These are phyloP conservation scores for Dendrobium nobile DNA, from an alignment of 106 monocot genomes.

Conservation along the genomic window DNA sequence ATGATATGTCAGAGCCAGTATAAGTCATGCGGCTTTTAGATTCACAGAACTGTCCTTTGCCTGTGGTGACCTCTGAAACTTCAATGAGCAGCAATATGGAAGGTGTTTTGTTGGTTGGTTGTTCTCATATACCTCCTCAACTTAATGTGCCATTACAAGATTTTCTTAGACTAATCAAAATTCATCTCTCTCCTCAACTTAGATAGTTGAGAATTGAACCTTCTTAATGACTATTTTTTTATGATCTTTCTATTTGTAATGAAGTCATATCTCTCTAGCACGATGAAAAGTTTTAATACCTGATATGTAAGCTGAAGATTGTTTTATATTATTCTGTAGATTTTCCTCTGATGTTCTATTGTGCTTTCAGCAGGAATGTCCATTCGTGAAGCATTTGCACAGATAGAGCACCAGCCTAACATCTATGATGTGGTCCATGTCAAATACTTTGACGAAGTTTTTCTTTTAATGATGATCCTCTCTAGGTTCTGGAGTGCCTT, in stretches of 20 bases:
- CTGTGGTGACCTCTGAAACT: too few relatives aligned
- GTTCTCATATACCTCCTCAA: too few relatives aligned
- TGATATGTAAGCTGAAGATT: neutral
- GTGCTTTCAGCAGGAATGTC: slow-evolving; percentile 66
- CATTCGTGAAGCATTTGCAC: slow-evolving; percentile 83
- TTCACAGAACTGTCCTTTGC: too few relatives aligned
- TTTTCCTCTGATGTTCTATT: neutral
- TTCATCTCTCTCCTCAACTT: neutral
- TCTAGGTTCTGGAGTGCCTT: neutral
- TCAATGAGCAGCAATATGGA: too few relatives aligned
- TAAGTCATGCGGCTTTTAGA: too few relatives aligned
- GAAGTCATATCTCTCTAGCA: neutral
- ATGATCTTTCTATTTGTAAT: neutral
- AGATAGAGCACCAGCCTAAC: slow-evolving; percentile 77
- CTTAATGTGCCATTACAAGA: neutral
- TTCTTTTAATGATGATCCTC: neutral
- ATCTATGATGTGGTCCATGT: slow-evolving; percentile 98
- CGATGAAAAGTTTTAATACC: neutral
- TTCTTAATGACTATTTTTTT: too few relatives aligned
- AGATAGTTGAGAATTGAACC: neutral
- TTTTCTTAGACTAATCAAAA: neutral
- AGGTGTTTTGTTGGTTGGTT: too few relatives aligned
- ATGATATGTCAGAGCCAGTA: too few relatives aligned
- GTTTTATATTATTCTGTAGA: neutral
- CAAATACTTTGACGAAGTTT: slow-evolving; percentile 89